These are phyloP conservation scores for Candida berthetii DNA, from an alignment of 805 yeast genomes.

Conservation along the genomic window DNA sequence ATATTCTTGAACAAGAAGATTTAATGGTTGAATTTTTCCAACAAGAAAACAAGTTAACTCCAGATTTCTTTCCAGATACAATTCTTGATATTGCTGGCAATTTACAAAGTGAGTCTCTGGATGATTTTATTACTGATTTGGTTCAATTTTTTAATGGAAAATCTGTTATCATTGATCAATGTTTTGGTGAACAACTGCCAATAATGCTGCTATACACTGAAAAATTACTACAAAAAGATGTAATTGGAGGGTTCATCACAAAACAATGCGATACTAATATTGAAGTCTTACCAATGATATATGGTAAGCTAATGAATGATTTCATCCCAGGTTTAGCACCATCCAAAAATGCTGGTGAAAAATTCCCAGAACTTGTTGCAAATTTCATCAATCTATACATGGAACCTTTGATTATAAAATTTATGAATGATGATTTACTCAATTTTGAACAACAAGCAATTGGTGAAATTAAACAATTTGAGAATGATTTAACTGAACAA, in stretches of 20 bases:
- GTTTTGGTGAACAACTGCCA: constrained; percentile 33
- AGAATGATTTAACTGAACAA: constrained; percentile 18
- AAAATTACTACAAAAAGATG: constrained; percentile 28
- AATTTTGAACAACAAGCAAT: constrained; percentile 23
- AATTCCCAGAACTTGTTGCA: constrained; percentile 20
- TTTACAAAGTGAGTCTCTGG: constrained; percentile 16
- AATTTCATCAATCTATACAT: constrained; percentile 30
- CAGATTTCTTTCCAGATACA: constrained; percentile 22
- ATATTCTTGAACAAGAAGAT: constrained; percentile 27
- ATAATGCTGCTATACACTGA: constrained; percentile 31
- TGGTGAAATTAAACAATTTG: constrained; percentile 19
- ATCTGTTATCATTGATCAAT: constrained; percentile 27
- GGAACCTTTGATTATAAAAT: constrained; percentile 27
- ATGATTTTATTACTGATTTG: constrained; percentile 19
- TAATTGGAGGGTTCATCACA: constrained; percentile 20
- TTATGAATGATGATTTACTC: constrained; percentile 23
- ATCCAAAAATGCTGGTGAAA: constrained; percentile 29
- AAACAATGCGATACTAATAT: constrained; percentile 19
- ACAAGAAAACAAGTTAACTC: constrained; percentile 27
- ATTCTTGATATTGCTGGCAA: constrained; percentile 17
- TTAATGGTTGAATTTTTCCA: constrained; percentile 32
- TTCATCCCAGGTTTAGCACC: constrained; percentile 29
- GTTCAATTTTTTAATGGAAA: constrained; percentile 26
- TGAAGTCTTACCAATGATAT: constrained; percentile 25
- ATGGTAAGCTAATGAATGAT: constrained; percentile 18